A percentile compares a stretch with the other conserved stretches of the same genome.
These are phyloP conservation scores for Begonia masoniana DNA, from an alignment of 306 rosid species.

Conservation along the genomic window DNA sequence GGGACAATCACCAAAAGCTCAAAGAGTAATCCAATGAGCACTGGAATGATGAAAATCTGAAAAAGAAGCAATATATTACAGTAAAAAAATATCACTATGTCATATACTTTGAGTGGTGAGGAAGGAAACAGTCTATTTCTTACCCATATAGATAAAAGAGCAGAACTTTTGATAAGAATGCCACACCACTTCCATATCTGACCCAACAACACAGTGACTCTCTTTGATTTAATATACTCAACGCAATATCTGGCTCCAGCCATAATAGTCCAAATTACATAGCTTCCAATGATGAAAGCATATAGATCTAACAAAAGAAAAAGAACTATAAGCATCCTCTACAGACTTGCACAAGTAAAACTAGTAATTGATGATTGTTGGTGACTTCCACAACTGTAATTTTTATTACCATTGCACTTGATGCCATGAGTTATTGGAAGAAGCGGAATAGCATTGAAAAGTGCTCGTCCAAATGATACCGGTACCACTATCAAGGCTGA, in stretches of 20 bases:
- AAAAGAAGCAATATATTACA: slow-evolving; percentile 5
- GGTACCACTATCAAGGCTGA: slow-evolving; percentile 91
- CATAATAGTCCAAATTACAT: slow-evolving; percentile 84
- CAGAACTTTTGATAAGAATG: slow-evolving; percentile 85
- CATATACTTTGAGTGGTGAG: background rate
- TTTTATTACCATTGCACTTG: slow-evolving; percentile 75
- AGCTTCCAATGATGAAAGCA: slow-evolving; percentile 94
- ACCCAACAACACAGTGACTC: slow-evolving; percentile 47
- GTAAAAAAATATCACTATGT: background rate
- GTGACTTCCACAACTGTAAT: background rate
- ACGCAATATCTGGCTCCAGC: slow-evolving; percentile 86
- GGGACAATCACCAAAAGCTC: slow-evolving; percentile 99
- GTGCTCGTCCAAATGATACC: slow-evolving; percentile 70
- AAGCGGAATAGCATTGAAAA: slow-evolving; percentile 83
- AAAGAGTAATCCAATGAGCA: slow-evolving; percentile 87
- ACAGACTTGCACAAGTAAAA: slow-evolving; percentile 2
- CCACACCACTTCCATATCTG: slow-evolving; percentile 86
- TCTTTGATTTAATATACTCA: slow-evolving; percentile 63
- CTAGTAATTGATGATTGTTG: background rate
- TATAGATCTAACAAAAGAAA: slow-evolving; percentile 51
- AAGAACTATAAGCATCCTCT: slow-evolving; percentile 7
- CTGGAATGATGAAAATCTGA: slow-evolving; percentile 92
- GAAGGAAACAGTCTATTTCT: slow-evolving; percentile 6
- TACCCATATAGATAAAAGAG: slow-evolving; percentile 92
- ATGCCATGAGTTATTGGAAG: slow-evolving; percentile 97